Evolutionary conservation across 257 asterid species (phyloP), one percentile per base, ranked within the genome.

Genomic region (Rehmannia glutinosa): DNA sequence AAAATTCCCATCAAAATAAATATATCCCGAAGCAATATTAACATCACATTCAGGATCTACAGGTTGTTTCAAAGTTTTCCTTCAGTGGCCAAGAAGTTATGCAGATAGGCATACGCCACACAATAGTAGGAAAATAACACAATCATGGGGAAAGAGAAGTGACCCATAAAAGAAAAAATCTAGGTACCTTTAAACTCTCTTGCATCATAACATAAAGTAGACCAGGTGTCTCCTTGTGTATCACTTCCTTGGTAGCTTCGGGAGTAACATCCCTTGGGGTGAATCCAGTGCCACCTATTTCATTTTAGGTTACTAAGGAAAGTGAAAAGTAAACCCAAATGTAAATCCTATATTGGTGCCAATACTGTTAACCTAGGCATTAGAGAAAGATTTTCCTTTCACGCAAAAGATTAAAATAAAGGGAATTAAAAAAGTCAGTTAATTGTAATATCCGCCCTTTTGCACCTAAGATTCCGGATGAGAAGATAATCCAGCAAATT

Each of bases 211-310:
- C 95, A 76, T 88, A 78, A 30, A 85, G 86, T 66, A 93, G 88
- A 66, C 96, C 99, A 16, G 99, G 99, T 36, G 99, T 85, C 77
- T 88, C 96, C 84, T 81, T 93, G 76, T 86, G 87, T 75, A 93
- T 82, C 77, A 90, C 77, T 59, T 69, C 71, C 77, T 93, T 93
- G 19, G 99, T 93, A 61, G 99, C 99, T 84, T 93, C 99, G 0
- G 99, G 99, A 4, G 99, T 93, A 46, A 90, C 96, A 69, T 93
- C 99, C 75, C 97, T 82, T 30, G 97, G 97, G 60, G 97, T 83
- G 68, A 76, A 93, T 57, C 99, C 99, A 60, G 99, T 93, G 73
- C 99, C 99, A 75, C 99, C 99, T 93, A 66, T 62, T 67, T 55
- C 56, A 50, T 67, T 51, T 62, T 32, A 62, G 11, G 59, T 77